Evolutionary conservation across 805 yeast genomes (phyloP), one percentile per base, ranked within the genome.

Genomic region (Wickerhamomyces rabaulensis): DNA sequence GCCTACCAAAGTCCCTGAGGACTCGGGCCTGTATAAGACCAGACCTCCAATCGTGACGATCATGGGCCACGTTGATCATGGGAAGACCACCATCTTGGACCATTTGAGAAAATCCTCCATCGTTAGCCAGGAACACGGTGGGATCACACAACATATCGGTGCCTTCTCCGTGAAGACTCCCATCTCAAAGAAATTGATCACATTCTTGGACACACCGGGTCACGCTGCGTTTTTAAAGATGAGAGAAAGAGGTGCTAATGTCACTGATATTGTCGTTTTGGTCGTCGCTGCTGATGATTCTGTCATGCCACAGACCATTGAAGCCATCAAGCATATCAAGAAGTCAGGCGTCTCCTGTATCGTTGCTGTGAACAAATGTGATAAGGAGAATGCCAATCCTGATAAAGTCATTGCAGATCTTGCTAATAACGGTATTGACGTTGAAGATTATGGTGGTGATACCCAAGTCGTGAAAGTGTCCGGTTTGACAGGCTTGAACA

Each of bases 21-120:
- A 69, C 2, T 78, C 87, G 0, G 72, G 68, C 2, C 58, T 66
- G 20, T 62, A 84, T 52, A 79, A 78, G 40, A 73, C 82, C 7
- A 71, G 98, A 53, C 90, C 99, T 0, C 99, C 99, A 0, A 84
- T 94, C 21, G 97, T 94, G 6, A 91, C 99, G 0, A 87, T 94
- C 44, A 94, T 94, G 98, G 99, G 99, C 3, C 99, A 94, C 64
- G 99, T 94, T 26, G 99, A 94, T 65, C 99, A 94, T 61, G 99
- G 99, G 2, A 94, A 94, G 63, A 94, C 99, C 2, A 92, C 99
- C 0, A 83, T 94, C 50, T 74, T 94, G 46, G 99, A 94, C 64
- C 79, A 81, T 58, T 69, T 94, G 57, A 74, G 98, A 40, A 89
- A 87, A 54, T 85, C 96, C 0, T 79, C 91, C 0, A 80, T 94